These are phyloP conservation scores for Fomitiporia mediterranea DNA, from an alignment of 1,284 basidiomycete genomes.

Conservation along the genomic window DNA sequence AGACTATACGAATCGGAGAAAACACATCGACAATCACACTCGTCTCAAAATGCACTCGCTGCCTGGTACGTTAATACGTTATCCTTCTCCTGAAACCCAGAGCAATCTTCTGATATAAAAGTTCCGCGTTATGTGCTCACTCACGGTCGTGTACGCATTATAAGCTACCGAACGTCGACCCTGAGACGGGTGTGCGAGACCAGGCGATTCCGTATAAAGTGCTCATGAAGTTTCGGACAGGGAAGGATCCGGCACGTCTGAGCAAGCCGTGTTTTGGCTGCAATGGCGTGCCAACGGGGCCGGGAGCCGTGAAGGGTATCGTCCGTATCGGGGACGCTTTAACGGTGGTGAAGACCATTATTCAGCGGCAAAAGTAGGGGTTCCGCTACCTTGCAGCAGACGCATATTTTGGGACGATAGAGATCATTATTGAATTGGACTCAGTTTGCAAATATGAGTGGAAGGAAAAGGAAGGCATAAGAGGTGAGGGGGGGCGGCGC, in stretches of 20 bases:
- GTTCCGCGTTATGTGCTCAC: not conserved
- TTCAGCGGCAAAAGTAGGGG: not conserved
- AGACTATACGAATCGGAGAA: constrained; percentile 45
- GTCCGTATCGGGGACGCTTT: constrained; percentile 56
- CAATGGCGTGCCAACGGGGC: constrained; percentile 46
- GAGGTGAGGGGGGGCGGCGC: too few relatives aligned
- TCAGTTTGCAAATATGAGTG: not conserved
- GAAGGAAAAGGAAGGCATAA: too few relatives aligned
- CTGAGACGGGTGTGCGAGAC: constrained; percentile 59
- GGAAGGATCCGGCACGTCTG: constrained; percentile 43
- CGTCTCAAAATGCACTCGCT: constrained; percentile 64
- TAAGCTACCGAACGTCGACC: constrained; percentile 69
- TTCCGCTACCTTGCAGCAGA: not conserved
- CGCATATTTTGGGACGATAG: too few relatives aligned
- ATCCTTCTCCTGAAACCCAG: too few relatives aligned
- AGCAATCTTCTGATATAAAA: too few relatives aligned
- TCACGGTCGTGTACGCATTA: not conserved
- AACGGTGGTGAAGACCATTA: constrained; percentile 42
- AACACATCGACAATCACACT: constrained; percentile 42
- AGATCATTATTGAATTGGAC: too few relatives aligned
- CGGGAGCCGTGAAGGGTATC: constrained; percentile 33
- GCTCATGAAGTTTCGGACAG: constrained; percentile 61
- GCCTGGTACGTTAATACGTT: constrained; percentile 49
- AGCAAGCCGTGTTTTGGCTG: constrained; percentile 59
- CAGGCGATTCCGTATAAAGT: constrained; percentile 70